Conservation (phyloP, 257 asterid species). For the Phtheirospermum japonicum region DNA sequence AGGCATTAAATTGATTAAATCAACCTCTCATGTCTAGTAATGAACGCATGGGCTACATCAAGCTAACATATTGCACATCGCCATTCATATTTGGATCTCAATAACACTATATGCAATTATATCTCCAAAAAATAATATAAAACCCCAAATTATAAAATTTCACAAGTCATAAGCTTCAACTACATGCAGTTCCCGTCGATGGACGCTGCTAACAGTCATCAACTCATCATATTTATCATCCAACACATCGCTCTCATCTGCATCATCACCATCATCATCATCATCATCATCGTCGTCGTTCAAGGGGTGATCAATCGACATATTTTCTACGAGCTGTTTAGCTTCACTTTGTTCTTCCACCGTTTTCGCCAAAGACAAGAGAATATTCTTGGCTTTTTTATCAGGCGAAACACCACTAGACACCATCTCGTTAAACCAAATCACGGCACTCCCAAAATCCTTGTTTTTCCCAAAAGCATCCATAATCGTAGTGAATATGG, state of each 20-base stretch:
- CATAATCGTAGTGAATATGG: conserved; percentile 82
- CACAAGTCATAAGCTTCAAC: conserved; percentile 33
- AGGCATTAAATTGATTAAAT: too few relatives aligned
- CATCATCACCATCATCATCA: conserved; percentile 22
- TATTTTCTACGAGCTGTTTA: conserved; percentile 45
- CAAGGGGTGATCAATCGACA: conserved; percentile 16
- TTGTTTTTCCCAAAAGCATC: conserved; percentile 83
- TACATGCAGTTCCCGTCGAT: conserved; percentile 18
- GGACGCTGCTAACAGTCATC: conserved; percentile 20
- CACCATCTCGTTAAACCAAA: conserved; percentile 87
- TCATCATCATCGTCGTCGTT: conserved; percentile 23
- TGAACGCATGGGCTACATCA: too few relatives aligned
- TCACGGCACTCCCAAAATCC: conserved; percentile 68
- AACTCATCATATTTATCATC: conserved; percentile 30
- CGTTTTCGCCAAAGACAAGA: conserved; percentile 80
- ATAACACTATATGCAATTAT: too few relatives aligned
- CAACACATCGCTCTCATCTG: conserved; percentile 8
- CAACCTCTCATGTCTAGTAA: too few relatives aligned
- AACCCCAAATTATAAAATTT: too few relatives aligned
- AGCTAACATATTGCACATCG: too few relatives aligned
- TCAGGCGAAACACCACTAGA: conserved; percentile 63
- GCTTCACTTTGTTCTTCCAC: conserved; percentile 77
- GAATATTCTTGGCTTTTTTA: conserved; percentile 82
- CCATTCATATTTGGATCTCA: too few relatives aligned
- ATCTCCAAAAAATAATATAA: not conserved